Conservation (phyloP, 176 grass and related monocot species). For the Hyparrhenia diplandra region DNA sequence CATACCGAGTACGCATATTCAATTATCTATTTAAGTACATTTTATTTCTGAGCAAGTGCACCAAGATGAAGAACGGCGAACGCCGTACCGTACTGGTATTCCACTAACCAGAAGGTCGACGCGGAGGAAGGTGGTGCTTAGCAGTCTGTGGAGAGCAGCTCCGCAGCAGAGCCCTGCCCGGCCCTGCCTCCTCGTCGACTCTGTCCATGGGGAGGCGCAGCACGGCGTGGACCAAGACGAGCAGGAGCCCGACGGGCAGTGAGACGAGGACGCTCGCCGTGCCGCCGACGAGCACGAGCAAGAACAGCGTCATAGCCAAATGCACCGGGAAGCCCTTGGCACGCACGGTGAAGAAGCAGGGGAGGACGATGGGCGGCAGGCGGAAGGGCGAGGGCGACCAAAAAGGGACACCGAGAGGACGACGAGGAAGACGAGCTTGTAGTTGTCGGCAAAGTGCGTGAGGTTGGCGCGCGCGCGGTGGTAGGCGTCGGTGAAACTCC, state of each 20-base stretch:
- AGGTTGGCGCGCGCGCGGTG: constrained; percentile 61
- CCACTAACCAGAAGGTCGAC: too few species aligned
- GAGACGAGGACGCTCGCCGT: constrained; percentile 54
- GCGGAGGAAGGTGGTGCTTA: too few species aligned
- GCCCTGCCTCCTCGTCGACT: constrained; percentile 48
- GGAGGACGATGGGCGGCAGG: constrained; percentile 63
- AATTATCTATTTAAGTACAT: too few species aligned
- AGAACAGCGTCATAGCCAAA: constrained; percentile 36
- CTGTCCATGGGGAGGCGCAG: constrained; percentile 41
- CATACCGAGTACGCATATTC: too few species aligned
- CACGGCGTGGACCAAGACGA: constrained; percentile 51
- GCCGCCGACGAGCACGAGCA: constrained; percentile 62
- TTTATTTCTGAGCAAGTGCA: too few species aligned
- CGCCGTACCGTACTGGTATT: too few species aligned
- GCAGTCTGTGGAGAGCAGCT: too few species aligned
- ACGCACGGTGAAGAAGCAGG: constrained; percentile 46
- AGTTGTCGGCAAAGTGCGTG: constrained; percentile 76
- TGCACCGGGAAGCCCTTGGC: constrained; percentile 32
- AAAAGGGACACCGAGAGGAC: constrained; percentile 66
- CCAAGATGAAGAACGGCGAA: too few species aligned
- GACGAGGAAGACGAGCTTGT: constrained; percentile 58
- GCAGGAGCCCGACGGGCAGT: constrained; percentile 43
- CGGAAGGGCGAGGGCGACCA: constrained; percentile 49
- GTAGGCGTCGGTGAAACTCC: constrained; percentile 41
- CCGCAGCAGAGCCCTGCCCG: too few species aligned